A percentile compares a stretch with the other conserved stretches of the same genome.
Evolutionary conservation across 805 yeast species (phyloP).

Genomic region (Cyberlindnera euphorbiae): DNA sequence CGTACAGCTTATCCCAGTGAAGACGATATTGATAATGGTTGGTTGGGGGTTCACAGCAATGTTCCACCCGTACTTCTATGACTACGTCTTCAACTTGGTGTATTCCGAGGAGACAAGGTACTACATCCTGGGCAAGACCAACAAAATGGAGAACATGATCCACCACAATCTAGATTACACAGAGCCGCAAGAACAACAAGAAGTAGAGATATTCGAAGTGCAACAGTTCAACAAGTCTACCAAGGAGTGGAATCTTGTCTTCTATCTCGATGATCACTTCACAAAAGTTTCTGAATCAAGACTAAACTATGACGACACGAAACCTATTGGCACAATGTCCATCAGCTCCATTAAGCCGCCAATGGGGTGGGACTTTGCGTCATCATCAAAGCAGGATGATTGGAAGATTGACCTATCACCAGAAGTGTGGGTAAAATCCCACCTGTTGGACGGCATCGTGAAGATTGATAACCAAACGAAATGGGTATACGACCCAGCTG

Average conservation of each 20-base stretch:
- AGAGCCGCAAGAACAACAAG: slow-evolving; percentile 40
- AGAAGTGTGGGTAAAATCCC: slow-evolving; percentile 53
- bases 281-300: slow-evolving; percentile 43
- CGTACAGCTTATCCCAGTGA: slow-evolving; percentile 28
- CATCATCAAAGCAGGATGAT: slow-evolving; percentile 24
- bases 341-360: slow-evolving; percentile 46
- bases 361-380: slow-evolving; percentile 48
- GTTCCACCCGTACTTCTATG: slow-evolving; percentile 53
- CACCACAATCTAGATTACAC: slow-evolving; percentile 33
- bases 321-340: slow-evolving; percentile 1
- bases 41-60: slow-evolving; percentile 47
- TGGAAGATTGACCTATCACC: slow-evolving; percentile 72
- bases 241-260: slow-evolving; percentile 60
- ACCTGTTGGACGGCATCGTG: slow-evolving; percentile 46
- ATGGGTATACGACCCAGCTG: slow-evolving; percentile 72
- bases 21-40: slow-evolving; percentile 29
- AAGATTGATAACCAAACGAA: slow-evolving; percentile 68
- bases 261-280: slow-evolving; percentile 52
- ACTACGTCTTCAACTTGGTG: slow-evolving; percentile 38
- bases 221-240: slow-evolving; percentile 46
- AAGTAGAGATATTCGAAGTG: slow-evolving; percentile 64
- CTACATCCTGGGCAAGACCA: slow-evolving; percentile 41
- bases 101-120: slow-evolving; percentile 65
- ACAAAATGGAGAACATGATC: slow-evolving; percentile 42
- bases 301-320: slow-evolving; percentile 2